Evolutionary conservation across 2,329 filamentous ascomycete genomes (phyloP).

Genomic region (Alternaria triticina): DNA sequence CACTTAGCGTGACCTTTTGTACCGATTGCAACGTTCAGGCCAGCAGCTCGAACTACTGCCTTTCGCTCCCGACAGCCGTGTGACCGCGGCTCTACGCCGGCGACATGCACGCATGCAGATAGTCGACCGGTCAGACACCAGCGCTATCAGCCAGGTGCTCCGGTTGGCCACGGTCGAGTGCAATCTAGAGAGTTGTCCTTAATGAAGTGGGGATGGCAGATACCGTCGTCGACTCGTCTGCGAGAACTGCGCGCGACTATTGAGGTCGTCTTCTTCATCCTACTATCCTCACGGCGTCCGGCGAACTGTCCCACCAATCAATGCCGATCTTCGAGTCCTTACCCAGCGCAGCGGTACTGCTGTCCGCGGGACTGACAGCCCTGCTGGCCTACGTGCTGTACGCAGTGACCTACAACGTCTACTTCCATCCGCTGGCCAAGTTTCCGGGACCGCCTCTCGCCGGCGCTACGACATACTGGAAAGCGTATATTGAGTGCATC

Average conservation of each 20-base stretch:
- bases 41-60: neutral
- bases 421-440: slow-evolving; percentile 52
- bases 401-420: slow-evolving; percentile 43
- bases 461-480: slow-evolving; percentile 33
- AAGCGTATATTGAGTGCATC: slow-evolving; percentile 38
- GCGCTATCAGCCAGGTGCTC: slow-evolving; percentile 1
- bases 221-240: neutral
- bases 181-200: neutral
- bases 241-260: neutral
- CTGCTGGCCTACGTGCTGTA: slow-evolving; percentile 23
- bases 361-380: slow-evolving; percentile 17
- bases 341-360: slow-evolving; percentile 8
- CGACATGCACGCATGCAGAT: neutral
- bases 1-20: neutral
- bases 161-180: neutral
- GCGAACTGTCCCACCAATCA: neutral
- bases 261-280: neutral
- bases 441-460: slow-evolving; percentile 50
- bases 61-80: neutral
- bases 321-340: neutral
- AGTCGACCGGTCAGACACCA: neutral
- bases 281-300: neutral
- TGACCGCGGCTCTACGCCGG: neutral
- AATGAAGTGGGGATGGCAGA: neutral
- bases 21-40: neutral